phyloP scores from a whole-genome alignment of 345 rosid species.

The Kernera saxatilis region DNA sequence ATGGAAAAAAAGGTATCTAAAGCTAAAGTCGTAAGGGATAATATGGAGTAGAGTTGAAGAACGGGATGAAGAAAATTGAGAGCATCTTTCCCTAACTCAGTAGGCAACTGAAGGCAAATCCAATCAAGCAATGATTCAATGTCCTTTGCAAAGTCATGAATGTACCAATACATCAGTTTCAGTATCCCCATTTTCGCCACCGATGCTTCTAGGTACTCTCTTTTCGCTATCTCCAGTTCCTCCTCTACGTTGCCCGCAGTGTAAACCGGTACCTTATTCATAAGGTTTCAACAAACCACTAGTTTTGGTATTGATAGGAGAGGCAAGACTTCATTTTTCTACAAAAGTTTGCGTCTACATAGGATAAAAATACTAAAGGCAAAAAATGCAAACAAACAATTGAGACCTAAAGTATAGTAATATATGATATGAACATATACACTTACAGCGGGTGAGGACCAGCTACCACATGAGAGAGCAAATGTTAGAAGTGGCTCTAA shows the following conservation, averaged over 20 bases:
- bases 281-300: background rate
- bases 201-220: slow-evolving; percentile 76
- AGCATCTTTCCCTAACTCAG: slow-evolving; percentile 63
- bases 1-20: slow-evolving; percentile 66
- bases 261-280: slow-evolving; percentile 71
- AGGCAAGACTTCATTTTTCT: background rate
- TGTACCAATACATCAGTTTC: slow-evolving; percentile 75
- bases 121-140: slow-evolving; percentile 73
- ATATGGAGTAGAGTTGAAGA: slow-evolving; percentile 50
- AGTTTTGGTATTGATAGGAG: too few species aligned
- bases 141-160: slow-evolving; percentile 83
- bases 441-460: slow-evolving; percentile 98
- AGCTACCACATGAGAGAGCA: slow-evolving; percentile 86
- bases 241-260: slow-evolving; percentile 59
- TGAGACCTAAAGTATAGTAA: background rate
- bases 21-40: slow-evolving; percentile 64
- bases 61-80: slow-evolving; percentile 50
- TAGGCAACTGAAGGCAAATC: slow-evolving; percentile 83
- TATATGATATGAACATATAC: too few species aligned
- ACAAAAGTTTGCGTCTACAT: background rate
- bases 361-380: background rate
- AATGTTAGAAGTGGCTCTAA: slow-evolving; percentile 83
- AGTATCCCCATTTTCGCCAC: slow-evolving; percentile 54
- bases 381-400: background rate
- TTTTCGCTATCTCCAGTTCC: slow-evolving; percentile 63